Base-by-base conservation (phyloP, 1,139 yeast genomes). In the Geotrichum histeridarum region DNA sequence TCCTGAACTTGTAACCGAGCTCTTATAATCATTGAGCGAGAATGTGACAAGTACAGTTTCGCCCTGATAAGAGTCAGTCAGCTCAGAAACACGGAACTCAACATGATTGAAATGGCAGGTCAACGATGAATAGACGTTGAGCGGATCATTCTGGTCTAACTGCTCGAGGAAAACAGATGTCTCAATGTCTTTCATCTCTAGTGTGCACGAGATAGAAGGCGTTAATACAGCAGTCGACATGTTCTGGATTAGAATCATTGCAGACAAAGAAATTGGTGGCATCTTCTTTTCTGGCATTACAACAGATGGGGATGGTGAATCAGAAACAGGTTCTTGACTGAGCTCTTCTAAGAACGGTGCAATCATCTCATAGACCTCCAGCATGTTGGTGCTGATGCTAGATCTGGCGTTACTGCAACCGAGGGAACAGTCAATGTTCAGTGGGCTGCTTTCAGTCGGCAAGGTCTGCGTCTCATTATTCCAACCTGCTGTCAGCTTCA, bases 401-500 rank as follows among this genome's bases (percentile, higher is more conserved):
- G 63, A 56, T 42, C 68, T 53, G 15, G 62, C 55, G 38, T 58
- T 59, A 14, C 59, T 53, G 42, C 64, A 64, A 7, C 61, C 54
- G 17, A 64, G 31, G 1, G 61, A 51, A 6, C 58, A 48, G 43
- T 64, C 67, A 14, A 61, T 53, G 14, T 54, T 57, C 17, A 63
- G 53, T 9, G 48, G 50, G 4, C 30, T 8, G 15, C n/a, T 35
- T 12, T 35, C 32, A 35, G 17, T 22, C 4, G 31, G 17, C 15
- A 11, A 12, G 18, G 31, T 38, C 12, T 17, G 47, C 38, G 12
- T 22, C 53, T 11, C 45, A 14, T 15, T 18, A 5, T 18, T 51
- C 57, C 57, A 47, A 8, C 50, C 51, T 17, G 54, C 50, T 15
- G 58, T 49, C 36, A 70, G 42, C 48, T 64, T 64, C 15, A 67